phyloP scores from a whole-genome alignment of 805 yeast genomes.

The Wickerhamiella hasegawae region DNA sequence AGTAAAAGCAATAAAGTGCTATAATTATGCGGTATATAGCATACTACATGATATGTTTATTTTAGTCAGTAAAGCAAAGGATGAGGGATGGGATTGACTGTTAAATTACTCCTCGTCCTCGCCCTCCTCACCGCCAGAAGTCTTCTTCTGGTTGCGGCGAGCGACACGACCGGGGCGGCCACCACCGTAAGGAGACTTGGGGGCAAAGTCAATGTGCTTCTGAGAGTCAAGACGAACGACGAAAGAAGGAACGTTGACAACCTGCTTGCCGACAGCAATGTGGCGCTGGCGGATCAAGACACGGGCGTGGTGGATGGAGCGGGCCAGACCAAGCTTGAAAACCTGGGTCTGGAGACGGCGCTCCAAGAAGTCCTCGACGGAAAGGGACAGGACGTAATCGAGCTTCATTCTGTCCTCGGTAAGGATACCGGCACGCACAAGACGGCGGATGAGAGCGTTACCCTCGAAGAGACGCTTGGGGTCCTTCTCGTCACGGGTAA shows the following conservation, averaged over 20 bases:
- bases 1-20: not conserved
- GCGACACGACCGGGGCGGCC: constrained; percentile 99
- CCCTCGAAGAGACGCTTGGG: constrained; percentile 99
- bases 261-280: constrained; percentile 99
- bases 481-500: constrained; percentile 99
- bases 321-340: constrained; percentile 98
- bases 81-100: not conserved
- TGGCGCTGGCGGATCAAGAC: constrained; percentile 97
- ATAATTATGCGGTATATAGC: not conserved
- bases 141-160: constrained; percentile 70
- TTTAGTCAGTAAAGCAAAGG: too few relatives aligned
- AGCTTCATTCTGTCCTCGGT: constrained; percentile 99
- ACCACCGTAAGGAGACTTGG: constrained; percentile 99
- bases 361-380: constrained; percentile 98
- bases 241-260: constrained; percentile 97
- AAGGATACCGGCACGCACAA: constrained; percentile 97
- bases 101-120: constrained; percentile 35
- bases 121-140: constrained; percentile 49
- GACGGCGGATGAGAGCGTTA: constrained; percentile 99
- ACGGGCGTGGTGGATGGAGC: constrained; percentile 99
- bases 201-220: constrained; percentile 99
- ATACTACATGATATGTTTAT: constrained; percentile 15
- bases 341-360: constrained; percentile 99
- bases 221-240: constrained; percentile 99
- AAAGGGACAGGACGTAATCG: constrained; percentile 98